These are phyloP conservation scores for Wickerhamiella alocasiicola DNA, from an alignment of 805 yeast species.

Conservation along the genomic window DNA sequence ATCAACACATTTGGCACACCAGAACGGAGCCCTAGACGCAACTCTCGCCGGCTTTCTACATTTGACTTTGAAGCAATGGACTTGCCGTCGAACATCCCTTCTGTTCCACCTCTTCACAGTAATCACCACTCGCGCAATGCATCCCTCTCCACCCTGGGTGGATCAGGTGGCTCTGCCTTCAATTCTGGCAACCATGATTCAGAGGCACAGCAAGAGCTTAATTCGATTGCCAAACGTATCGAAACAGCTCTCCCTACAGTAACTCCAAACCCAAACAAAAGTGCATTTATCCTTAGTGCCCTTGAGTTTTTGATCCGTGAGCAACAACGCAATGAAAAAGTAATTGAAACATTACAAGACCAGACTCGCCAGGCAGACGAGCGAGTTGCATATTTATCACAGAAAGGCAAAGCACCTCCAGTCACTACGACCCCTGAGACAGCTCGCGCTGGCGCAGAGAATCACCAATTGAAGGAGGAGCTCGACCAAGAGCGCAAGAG, in stretches of 20 bases:
- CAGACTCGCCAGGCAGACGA: slow-evolving; percentile 17
- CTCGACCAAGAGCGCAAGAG: slow-evolving; percentile 16
- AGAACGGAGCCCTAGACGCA: slow-evolving; percentile 6
- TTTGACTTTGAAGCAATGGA: slow-evolving; percentile 1
- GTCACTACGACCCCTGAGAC: slow-evolving; percentile 3
- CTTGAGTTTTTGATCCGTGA: slow-evolving; percentile 17
- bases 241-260: slow-evolving; percentile 13
- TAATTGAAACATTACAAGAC: slow-evolving; percentile 15
- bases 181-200: not conserved
- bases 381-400: slow-evolving; percentile 12
- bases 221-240: slow-evolving; percentile 12
- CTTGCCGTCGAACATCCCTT: not conserved
- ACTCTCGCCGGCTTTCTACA: not conserved
- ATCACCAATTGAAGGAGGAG: slow-evolving; percentile 3
- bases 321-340: slow-evolving; percentile 11
- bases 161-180: not conserved
- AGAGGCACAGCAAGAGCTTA: slow-evolving; percentile 12
- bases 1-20: not conserved
- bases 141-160: not conserved
- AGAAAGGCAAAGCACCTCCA: not conserved
- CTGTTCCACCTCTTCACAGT: slow-evolving; percentile 4
- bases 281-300: slow-evolving; percentile 14
- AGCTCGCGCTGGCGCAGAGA: slow-evolving; percentile 7
- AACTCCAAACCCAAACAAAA: slow-evolving; percentile 16
- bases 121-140: slow-evolving; percentile 5